Evolutionary conservation across 2,329 filamentous ascomycete genomes (phyloP).

Genomic region (Magnaporthiopsis rhizophila): DNA sequence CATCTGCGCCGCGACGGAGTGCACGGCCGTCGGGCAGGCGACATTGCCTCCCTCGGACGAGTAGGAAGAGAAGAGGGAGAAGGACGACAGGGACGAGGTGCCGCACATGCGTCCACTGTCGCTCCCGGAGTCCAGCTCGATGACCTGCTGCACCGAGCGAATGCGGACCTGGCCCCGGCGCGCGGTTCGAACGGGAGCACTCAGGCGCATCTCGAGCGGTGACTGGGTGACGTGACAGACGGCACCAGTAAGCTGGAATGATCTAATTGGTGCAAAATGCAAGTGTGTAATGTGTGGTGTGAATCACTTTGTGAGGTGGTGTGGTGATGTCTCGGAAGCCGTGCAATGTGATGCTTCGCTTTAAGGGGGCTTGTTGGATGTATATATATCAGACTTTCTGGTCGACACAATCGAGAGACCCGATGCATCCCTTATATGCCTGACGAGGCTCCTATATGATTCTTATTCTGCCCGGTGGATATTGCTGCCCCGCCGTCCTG

Average conservation of each 20-base stretch:
- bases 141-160: slow-evolving; percentile 3
- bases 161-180: slow-evolving; percentile 3
- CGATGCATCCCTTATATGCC: neutral
- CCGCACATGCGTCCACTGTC: neutral
- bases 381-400: too few relatives aligned
- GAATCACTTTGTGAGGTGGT: too few relatives aligned
- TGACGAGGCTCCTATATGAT: neutral
- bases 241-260: neutral
- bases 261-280: neutral
- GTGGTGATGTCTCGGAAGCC: neutral
- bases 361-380: too few relatives aligned
- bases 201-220: neutral
- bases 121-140: slow-evolving; percentile 5
- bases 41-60: neutral
- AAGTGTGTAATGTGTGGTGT: neutral
- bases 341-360: neutral
- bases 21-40: neutral
- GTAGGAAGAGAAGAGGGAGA: neutral
- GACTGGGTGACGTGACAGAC: neutral
- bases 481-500: neutral
- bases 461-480: neutral
- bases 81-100: neutral
- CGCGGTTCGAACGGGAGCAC: neutral
- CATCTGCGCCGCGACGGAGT: slow-evolving; percentile 12
- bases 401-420: neutral